Evolutionary conservation across 768 basidiomycete genomes (phyloP), one percentile per base, ranked within the genome.

Genomic region (Trametes elegans): DNA sequence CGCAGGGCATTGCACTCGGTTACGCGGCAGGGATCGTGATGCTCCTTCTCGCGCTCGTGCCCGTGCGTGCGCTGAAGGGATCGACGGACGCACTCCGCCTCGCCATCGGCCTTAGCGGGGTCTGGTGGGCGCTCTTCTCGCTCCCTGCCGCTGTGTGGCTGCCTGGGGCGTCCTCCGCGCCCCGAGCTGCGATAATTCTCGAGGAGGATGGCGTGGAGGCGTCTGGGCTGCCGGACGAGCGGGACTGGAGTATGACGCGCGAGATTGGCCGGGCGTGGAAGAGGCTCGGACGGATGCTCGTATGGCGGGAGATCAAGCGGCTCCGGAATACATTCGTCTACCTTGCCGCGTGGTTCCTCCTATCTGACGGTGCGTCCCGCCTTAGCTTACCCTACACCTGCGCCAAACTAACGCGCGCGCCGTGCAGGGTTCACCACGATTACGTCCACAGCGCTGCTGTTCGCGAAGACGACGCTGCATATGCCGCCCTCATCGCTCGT

Each of bases 331-430:
- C 94, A 1, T 98, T 95, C 76, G 80, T 80, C 61, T 98, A 92
- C 63, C 84, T 98, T 38, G 81, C 85, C 5, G 93, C 96, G 0
- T 98, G 95, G 94, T 95, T 97, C 68, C 78, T 98, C 11, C 81
- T 98, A 21, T 92, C 90, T 1, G 95, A 98, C 64, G 91, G 93
- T 90, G 48, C 39, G 80, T 70, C 27, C 24, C 5, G 5, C 11
- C 7, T 3, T 5, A 21, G 10, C 9, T 28, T 11, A 0, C 6
- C 13, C 10, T 19, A 16, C 10, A 3, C 10, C 19, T 19, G 7
- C 7, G 28, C 13, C n/a, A 19, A 10, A 11, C 31, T 34, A 5
- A 46, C 8, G 10, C n/a, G 3, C 34, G n/a, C 3, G 3, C 5
- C 13, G 4, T 27, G 7, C 34, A 92, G 91, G 87, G 2, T 94